These are phyloP conservation scores for Geranium incanum DNA, from an alignment of 441 rosid genomes.

Conservation along the genomic window DNA sequence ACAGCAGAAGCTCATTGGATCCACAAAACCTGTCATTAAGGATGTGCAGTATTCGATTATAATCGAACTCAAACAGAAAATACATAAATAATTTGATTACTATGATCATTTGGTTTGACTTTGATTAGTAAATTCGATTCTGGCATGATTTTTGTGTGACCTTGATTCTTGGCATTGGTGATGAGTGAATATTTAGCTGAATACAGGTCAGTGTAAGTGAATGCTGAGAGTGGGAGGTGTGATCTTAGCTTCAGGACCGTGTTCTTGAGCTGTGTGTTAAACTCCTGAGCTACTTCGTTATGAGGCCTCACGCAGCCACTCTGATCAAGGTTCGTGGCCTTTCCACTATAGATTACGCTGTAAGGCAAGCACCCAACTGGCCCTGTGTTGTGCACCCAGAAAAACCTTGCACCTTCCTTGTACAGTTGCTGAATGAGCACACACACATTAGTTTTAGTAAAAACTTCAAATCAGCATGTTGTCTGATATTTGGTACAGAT, in stretches of 20 bases:
- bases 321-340: constrained; percentile 33
- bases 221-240: constrained; percentile 34
- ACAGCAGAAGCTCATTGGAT: constrained; percentile 56
- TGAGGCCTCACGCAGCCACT: constrained; percentile 43
- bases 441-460: not conserved
- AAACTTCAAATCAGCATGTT: not conserved
- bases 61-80: no score
- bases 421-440: constrained; percentile 36
- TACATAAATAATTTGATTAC: no score
- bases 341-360: constrained; percentile 18
- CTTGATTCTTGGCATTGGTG: constrained; percentile 31
- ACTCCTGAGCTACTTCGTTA: constrained; percentile 45
- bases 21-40: constrained; percentile 42
- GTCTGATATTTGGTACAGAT: constrained; percentile 25
- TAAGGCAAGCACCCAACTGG: constrained; percentile 62
- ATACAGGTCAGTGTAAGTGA: constrained; percentile 50
- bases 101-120: not conserved
- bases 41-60: not conserved
- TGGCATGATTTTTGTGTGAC: constrained; percentile 17
- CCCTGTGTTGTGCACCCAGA: constrained; percentile 64
- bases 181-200: constrained; percentile 44
- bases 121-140: not conserved
- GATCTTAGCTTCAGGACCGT: constrained; percentile 30
- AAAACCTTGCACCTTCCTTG: constrained; percentile 57
- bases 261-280: constrained; percentile 47